Evolutionary conservation across 2,329 filamentous ascomycete species (phyloP).

Genomic region (Penicillium decumbens): DNA sequence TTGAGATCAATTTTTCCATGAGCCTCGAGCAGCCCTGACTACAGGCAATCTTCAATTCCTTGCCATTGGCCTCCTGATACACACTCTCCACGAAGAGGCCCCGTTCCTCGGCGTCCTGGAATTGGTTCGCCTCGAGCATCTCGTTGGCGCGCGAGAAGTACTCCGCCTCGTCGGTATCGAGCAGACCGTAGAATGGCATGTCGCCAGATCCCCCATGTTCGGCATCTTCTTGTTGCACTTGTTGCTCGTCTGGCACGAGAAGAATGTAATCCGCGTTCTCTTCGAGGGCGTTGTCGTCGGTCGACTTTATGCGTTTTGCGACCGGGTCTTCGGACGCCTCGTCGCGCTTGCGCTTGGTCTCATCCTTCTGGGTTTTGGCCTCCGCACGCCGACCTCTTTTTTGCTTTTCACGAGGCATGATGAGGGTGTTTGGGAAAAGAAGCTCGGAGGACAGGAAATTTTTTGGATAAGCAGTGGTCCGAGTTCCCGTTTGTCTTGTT

Average conservation of each 20-base stretch:
- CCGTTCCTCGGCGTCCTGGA: constrained; percentile 69
- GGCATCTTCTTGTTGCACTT: constrained; percentile 19
- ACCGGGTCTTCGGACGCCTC: constrained; percentile 30
- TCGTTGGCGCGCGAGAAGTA: constrained; percentile 90
- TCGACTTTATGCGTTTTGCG: constrained; percentile 40
- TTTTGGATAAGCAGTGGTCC: constrained; percentile 38
- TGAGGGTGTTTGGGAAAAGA: constrained; percentile 11
- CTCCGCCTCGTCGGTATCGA: constrained; percentile 88
- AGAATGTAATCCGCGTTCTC: constrained; percentile 38
- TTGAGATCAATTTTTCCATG: constrained; percentile 82
- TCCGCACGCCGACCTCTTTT: constrained; percentile 46
- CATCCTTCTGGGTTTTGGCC: constrained; percentile 38
- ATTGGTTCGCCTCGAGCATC: constrained; percentile 83
- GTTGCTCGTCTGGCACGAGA: constrained; percentile 26
- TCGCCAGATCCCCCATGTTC: constrained; percentile 44
- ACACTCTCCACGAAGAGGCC: constrained; percentile 72
- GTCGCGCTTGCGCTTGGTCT: constrained; percentile 37
- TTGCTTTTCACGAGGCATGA: constrained; percentile 47
- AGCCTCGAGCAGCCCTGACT: constrained; percentile 92
- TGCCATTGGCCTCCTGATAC: constrained; percentile 78
- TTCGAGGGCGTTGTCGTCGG: constrained; percentile 20
- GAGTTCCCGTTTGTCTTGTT: constrained; percentile 36
- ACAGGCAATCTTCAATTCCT: constrained; percentile 92
- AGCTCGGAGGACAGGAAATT: constrained; percentile 20
- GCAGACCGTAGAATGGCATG: constrained; percentile 83